These are phyloP conservation scores for Ceratocystis colombiana DNA, from an alignment of 2,329 filamentous ascomycete genomes.

Conservation along the genomic window DNA sequence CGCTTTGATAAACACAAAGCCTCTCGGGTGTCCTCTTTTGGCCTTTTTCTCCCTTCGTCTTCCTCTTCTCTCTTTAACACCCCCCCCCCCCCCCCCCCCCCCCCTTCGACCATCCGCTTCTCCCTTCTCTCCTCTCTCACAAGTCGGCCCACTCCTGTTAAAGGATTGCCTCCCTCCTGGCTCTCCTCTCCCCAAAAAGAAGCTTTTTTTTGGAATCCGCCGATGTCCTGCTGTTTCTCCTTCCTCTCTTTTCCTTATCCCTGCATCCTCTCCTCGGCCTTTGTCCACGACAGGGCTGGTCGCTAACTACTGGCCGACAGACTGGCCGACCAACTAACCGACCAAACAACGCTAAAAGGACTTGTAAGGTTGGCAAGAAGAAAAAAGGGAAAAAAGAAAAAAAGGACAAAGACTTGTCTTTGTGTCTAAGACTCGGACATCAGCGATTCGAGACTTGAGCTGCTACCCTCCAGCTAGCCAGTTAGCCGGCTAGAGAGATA, in stretches of 20 bases:
- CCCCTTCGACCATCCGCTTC: not conserved
- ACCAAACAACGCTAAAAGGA: not conserved
- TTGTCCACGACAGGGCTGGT: conserved; percentile 1
- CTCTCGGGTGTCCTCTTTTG: not conserved
- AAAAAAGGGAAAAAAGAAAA: not conserved
- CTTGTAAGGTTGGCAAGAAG: not conserved
- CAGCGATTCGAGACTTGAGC: conserved; percentile 9
- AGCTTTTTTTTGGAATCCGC: not conserved
- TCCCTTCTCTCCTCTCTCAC: not conserved
- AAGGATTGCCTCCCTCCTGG: not conserved
- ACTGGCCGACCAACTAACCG: not conserved
- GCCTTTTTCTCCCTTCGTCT: not conserved
- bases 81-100: not conserved
- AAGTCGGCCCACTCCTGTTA: not conserved
- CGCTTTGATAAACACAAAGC: not conserved
- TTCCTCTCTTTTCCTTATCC: not conserved
- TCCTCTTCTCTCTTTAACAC: not conserved
- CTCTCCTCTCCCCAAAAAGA: not conserved
- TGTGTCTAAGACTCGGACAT: not conserved
- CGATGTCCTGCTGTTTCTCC: conserved; percentile 8
- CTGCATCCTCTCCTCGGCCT: not conserved
- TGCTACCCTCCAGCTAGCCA: not conserved
- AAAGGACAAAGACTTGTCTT: not conserved
- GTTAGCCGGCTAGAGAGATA: not conserved
- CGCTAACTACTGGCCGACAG: not conserved